These are phyloP conservation scores for Myriosclerotinia scirpicola DNA, from an alignment of 2,329 filamentous ascomycete genomes.

Conservation along the genomic window DNA sequence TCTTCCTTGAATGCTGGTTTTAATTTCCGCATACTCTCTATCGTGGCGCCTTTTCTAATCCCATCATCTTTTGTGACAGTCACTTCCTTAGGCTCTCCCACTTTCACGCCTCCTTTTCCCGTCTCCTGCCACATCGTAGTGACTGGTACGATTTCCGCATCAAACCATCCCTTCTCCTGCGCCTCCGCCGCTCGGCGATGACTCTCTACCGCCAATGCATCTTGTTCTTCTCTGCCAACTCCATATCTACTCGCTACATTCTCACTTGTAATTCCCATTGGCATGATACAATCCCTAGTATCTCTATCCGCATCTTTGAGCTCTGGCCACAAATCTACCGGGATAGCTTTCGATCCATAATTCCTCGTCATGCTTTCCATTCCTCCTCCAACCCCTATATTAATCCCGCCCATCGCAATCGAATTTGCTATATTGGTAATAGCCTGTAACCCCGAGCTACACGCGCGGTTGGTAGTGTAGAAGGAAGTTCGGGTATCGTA, in stretches of 20 bases:
- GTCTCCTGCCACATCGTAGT: constrained; percentile 66
- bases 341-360: constrained; percentile 83
- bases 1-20: constrained; percentile 81
- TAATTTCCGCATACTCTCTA: constrained; percentile 72
- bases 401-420: constrained; percentile 72
- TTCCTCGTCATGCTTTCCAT: constrained; percentile 98
- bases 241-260: constrained; percentile 80
- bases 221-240: constrained; percentile 73
- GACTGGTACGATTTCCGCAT: constrained; percentile 77
- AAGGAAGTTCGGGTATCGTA: constrained; percentile 71
- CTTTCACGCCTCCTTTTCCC: constrained; percentile 58
- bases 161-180: constrained; percentile 67
- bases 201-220: constrained; percentile 74
- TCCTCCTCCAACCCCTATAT: constrained; percentile 76
- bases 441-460: constrained; percentile 73
- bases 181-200: constrained; percentile 74
- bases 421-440: constrained; percentile 72
- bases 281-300: constrained; percentile 85
- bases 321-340: constrained; percentile 74
- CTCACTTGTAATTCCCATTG: constrained; percentile 88
- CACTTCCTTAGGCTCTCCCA: constrained; percentile 58
- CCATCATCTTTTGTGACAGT: constrained; percentile 80
- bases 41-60: constrained; percentile 65
- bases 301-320: constrained; percentile 66
- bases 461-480: constrained; percentile 87